phyloP scores from a whole-genome alignment of 1,284 basidiomycete species.

The Ceratobasidium papillatum region DNA sequence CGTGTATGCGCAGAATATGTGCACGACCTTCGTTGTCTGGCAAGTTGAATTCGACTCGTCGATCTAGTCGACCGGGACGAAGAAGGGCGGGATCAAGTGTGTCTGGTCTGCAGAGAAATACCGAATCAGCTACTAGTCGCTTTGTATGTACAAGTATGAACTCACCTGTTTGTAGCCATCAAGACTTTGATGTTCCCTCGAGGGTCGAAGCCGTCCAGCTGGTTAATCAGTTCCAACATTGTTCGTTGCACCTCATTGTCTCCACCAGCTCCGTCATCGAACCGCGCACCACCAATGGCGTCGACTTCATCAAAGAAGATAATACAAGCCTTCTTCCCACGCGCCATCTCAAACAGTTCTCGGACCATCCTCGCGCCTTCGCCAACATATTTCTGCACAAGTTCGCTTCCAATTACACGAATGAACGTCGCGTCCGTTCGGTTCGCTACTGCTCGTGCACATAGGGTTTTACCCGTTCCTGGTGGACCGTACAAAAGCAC shows the following conservation, averaged over 20 bases:
- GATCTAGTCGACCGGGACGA: constrained; percentile 94
- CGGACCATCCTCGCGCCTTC: constrained; percentile 99
- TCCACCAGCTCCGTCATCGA: constrained; percentile 98
- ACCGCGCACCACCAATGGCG: constrained; percentile 97
- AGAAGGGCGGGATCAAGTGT: constrained; percentile 97
- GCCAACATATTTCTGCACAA: constrained; percentile 99
- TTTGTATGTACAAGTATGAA: too few relatives aligned
- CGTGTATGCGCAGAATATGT: constrained; percentile 97
- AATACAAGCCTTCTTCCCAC: constrained; percentile 98
- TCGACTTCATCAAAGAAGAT: constrained; percentile 99
- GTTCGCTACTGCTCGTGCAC: constrained; percentile 98
- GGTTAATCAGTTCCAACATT: constrained; percentile 99
- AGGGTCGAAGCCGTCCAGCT: constrained; percentile 98
- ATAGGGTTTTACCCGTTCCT: constrained; percentile 98
- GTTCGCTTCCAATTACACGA: constrained; percentile 97
- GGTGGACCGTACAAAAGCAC: constrained; percentile 96
- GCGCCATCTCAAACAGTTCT: constrained; percentile 98
- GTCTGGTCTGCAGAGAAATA: constrained; percentile 76
- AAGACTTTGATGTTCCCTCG: constrained; percentile 99
- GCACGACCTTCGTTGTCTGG: constrained; percentile 97
- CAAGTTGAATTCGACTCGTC: constrained; percentile 94
- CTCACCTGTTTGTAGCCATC: constrained; percentile 96
- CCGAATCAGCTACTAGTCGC: too few relatives aligned
- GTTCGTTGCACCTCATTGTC: constrained; percentile 99
- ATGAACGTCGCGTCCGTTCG: constrained; percentile 99